Evolutionary conservation across 2,329 filamentous ascomycete genomes (phyloP).

Genomic region (Colletotrichum liriopes): DNA sequence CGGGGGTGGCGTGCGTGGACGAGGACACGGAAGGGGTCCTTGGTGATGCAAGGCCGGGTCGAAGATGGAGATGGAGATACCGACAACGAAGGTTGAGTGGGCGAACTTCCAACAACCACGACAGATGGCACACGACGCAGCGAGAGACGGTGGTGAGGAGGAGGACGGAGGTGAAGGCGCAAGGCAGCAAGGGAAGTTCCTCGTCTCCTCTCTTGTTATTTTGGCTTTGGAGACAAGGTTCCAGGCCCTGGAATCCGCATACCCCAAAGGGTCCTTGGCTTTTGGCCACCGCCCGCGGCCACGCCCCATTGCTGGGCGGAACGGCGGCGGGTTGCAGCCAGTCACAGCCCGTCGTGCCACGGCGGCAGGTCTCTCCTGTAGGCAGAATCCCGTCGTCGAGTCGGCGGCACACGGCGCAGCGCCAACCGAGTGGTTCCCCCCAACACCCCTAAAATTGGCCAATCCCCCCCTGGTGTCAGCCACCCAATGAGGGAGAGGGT

Average conservation of each 20-base stretch:
- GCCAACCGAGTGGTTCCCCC: not conserved
- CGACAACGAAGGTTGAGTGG: not conserved
- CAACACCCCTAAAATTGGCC: too few relatives aligned
- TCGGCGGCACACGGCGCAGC: slow-evolving; percentile 9
- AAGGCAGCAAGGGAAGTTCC: slow-evolving; percentile 15
- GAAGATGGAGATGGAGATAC: slow-evolving; percentile 15
- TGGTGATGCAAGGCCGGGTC: slow-evolving; percentile 13
- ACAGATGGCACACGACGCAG: slow-evolving; percentile 6
- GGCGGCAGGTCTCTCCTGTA: not conserved
- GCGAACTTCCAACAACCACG: not conserved
- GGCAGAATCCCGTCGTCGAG: not conserved
- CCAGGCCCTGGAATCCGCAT: slow-evolving; percentile 18
- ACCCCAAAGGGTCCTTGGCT: slow-evolving; percentile 1
- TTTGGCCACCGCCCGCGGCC: slow-evolving; percentile 4
- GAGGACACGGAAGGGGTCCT: not conserved
- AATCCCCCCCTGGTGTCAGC: not conserved
- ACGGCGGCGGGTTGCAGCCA: not conserved
- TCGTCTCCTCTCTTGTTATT: not conserved
- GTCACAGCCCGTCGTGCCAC: not conserved
- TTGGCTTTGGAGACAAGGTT: slow-evolving; percentile 20
- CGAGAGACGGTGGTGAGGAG: slow-evolving; percentile 27
- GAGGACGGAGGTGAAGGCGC: not conserved
- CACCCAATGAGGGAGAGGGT: not conserved
- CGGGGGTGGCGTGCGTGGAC: not conserved
- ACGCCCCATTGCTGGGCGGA: not conserved